Conservation (phyloP, 805 yeast species). For the Kluyveromyces aestuarii region DNA sequence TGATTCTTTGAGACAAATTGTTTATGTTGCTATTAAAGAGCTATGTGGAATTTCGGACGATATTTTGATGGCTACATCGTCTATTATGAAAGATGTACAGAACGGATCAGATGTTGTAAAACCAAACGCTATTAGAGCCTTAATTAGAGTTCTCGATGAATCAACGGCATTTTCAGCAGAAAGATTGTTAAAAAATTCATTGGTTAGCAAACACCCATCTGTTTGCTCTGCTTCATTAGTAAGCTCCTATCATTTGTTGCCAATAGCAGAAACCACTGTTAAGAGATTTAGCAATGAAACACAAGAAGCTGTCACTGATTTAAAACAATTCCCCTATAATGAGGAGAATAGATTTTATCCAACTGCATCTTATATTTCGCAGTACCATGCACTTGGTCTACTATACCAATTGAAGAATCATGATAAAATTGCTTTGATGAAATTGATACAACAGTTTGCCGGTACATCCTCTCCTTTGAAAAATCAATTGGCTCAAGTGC, state of each 20-base stretch:
- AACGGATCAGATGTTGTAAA: constrained; percentile 76
- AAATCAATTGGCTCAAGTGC: constrained; percentile 75
- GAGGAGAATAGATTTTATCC: constrained; percentile 43
- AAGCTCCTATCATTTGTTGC: constrained; percentile 81
- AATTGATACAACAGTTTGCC: constrained; percentile 71
- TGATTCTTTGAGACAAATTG: constrained; percentile 78
- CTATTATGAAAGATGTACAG: constrained; percentile 97
- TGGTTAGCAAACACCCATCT: constrained; percentile 82
- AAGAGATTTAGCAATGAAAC: constrained; percentile 92
- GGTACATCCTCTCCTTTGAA: constrained; percentile 49
- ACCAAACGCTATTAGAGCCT: constrained; percentile 90
- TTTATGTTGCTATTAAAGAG: constrained; percentile 90
- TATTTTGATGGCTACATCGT: constrained; percentile 93
- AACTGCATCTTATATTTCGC: constrained; percentile 71
- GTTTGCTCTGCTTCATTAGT: constrained; percentile 92
- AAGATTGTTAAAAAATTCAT: constrained; percentile 82
- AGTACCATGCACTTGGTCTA: constrained; percentile 92
- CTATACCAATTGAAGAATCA: constrained; percentile 80
- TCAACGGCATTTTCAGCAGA: constrained; percentile 90
- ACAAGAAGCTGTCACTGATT: constrained; percentile 66
- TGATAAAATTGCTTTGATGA: constrained; percentile 89
- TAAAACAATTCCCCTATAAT: constrained; percentile 32
- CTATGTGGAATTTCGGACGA: constrained; percentile 78
- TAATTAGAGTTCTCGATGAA: constrained; percentile 82
- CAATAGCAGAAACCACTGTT: constrained; percentile 84